phyloP scores from a whole-genome alignment of 345 rosid genomes.

The Toxicodendron radicans region DNA sequence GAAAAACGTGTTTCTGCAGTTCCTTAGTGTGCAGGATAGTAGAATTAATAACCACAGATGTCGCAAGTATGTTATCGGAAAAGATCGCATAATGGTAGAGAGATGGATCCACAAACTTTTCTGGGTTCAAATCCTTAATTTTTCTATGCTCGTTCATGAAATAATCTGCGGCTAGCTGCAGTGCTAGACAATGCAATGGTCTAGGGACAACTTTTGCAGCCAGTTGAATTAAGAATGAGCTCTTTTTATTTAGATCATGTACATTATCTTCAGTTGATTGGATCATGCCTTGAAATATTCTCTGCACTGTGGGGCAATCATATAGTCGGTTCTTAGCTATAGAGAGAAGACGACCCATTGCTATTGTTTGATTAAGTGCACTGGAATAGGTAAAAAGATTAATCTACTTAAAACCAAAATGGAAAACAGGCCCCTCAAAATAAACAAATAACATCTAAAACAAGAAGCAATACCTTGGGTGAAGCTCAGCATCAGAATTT shows the following conservation, averaged over 20 bases:
- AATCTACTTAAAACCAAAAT: constrained; percentile 18
- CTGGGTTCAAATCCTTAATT: constrained; percentile 34
- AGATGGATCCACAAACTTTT: constrained; percentile 65
- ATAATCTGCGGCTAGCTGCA: constrained; percentile 79
- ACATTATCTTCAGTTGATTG: constrained; percentile 67
- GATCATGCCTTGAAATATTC: constrained; percentile 78
- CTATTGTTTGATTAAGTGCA: constrained; percentile 80
- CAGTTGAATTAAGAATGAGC: constrained; percentile 83
- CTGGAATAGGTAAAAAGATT: constrained; percentile 38
- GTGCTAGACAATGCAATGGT: constrained; percentile 83
- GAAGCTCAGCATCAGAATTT: constrained; percentile 73
- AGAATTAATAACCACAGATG: constrained; percentile 92
- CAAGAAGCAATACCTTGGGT: constrained; percentile 52
- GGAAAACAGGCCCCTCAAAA: not conserved
- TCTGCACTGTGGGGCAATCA: constrained; percentile 66
- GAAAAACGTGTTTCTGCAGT: constrained; percentile 83
- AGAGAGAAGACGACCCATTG: constrained; percentile 78
- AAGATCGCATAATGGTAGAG: constrained; percentile 89
- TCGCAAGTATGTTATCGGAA: constrained; percentile 85
- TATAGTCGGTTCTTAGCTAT: constrained; percentile 70
- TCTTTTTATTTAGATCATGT: constrained; percentile 62
- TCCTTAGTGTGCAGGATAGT: constrained; percentile 58
- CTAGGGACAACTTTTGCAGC: constrained; percentile 88
- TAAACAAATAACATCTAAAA: constrained; percentile 10
- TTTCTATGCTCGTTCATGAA: constrained; percentile 47